These are phyloP conservation scores for Salix dunnii DNA, from an alignment of 345 rosid species.

Conservation along the genomic window DNA sequence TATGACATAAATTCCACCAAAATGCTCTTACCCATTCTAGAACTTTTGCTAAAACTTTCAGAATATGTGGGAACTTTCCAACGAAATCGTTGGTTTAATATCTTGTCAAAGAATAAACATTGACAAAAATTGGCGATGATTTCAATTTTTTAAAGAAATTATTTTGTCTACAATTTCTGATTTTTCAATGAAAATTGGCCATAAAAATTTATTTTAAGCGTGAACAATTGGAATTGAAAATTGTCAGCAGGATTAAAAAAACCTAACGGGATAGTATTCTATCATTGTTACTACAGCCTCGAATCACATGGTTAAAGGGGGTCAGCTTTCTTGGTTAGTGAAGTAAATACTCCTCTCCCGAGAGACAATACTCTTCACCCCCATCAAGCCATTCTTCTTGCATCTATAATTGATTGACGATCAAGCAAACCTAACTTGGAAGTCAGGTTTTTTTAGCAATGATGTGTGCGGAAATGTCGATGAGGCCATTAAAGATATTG, in stretches of 20 bases:
- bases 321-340: neutral
- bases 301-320: neutral
- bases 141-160: too few species aligned
- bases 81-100: too few species aligned
- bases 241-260: too few species aligned
- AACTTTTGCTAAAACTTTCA: too few species aligned
- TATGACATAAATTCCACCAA: too few species aligned
- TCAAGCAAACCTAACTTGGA: neutral
- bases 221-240: too few species aligned
- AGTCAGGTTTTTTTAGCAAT: neutral
- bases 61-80: too few species aligned
- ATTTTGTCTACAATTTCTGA: too few species aligned
- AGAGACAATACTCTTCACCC: neutral
- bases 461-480: neutral
- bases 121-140: too few species aligned
- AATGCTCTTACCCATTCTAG: rapidly evolving
- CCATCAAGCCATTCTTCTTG: neutral
- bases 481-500: neutral
- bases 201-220: too few species aligned
- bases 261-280: too few species aligned
- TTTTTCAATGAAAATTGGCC: neutral
- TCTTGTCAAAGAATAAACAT: too few species aligned
- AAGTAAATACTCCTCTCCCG: neutral
- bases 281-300: neutral
- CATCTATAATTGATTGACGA: neutral